Evolutionary conservation across 306 rosid species (phyloP), one percentile per base, ranked within the genome.

Genomic region (Oemleria cerasiformis): DNA sequence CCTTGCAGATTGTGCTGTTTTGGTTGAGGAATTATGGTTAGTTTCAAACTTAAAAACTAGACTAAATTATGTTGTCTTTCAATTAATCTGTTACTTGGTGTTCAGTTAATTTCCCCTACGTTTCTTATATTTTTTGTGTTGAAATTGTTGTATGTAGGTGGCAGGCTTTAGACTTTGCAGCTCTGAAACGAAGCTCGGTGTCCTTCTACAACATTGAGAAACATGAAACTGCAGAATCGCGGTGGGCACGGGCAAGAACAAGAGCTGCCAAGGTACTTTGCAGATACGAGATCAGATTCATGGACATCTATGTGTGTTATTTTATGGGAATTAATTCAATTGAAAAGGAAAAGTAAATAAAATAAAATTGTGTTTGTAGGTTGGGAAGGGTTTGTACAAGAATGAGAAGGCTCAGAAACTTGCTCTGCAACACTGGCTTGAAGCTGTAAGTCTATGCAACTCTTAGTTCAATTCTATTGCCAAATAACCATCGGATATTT

Each of bases 1-100:
- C 72, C 75, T 86, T 39, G 90, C 90, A 40, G 90, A 86, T 78
- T 86, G 87, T 75, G 87, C 86, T 7, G 87, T 83, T 25, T 76
- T 80, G 36, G 82, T 80, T 62, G 90, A 86, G 72, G 86, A 86
- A 50, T 79, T 82, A 58, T 85, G 86, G 89, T 85, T 51, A 20
- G 83, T 65, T 59, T 38, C 16, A 17, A 51, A 23, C 57, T 51
- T 8, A 8, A 51, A 39, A 36, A 30, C 36, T 30, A 30, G 4
- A 53, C 19, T 3, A 2, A 12, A 25, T 68, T 9, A 44, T 7
- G 12, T 42, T 48, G 44, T 16, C 19, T 51, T 51, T 17, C 5
- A 10, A 12, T 13, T 70, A 42, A 17, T 56, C 41, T 6, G 16
- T 51, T 44, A 38, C 20, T 19, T 19, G 61, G 12, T 67, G 16